Evolutionary conservation across 345 rosid species (phyloP).

Genomic region (Arabis alpina): DNA sequence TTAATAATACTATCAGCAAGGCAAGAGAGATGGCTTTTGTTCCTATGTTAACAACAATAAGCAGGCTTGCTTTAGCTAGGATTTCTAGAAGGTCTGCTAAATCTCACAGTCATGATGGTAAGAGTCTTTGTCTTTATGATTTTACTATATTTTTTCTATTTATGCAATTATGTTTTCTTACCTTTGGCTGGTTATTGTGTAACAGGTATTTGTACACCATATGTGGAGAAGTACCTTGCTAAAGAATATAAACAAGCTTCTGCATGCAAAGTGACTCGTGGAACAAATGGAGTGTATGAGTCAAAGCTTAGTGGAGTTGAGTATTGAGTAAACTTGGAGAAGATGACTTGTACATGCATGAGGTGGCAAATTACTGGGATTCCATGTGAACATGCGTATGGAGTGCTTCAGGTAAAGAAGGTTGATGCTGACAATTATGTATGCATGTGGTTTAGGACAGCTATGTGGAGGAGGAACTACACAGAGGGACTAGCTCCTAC

Average conservation of each 20-base stretch:
- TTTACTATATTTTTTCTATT: not conserved
- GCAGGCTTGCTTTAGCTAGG: not conserved
- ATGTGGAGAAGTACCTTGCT: not conserved
- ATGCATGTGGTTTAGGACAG: not conserved
- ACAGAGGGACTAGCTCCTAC: not conserved
- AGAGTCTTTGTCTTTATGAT: too few species aligned
- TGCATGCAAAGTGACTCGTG: not conserved
- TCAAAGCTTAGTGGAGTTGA: not conserved
- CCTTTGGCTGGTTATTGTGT: not conserved
- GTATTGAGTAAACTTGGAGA: not conserved
- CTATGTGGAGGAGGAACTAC: constrained; percentile 3
- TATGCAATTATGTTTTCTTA: not conserved
- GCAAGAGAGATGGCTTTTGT: not conserved
- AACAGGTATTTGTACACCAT: not conserved
- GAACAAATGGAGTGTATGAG: not conserved
- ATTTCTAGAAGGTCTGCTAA: not conserved
- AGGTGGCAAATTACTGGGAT: not conserved
- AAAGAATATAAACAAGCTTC: not conserved
- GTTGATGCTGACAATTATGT: not conserved
- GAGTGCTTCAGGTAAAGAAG: not conserved
- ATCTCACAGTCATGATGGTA: not conserved
- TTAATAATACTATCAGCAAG: not conserved
- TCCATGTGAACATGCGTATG: not conserved
- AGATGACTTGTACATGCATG: not conserved
- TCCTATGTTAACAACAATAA: not conserved